These are phyloP conservation scores for Cercophora samala DNA, from an alignment of 495 filamentous ascomycete genomes.

Conservation along the genomic window DNA sequence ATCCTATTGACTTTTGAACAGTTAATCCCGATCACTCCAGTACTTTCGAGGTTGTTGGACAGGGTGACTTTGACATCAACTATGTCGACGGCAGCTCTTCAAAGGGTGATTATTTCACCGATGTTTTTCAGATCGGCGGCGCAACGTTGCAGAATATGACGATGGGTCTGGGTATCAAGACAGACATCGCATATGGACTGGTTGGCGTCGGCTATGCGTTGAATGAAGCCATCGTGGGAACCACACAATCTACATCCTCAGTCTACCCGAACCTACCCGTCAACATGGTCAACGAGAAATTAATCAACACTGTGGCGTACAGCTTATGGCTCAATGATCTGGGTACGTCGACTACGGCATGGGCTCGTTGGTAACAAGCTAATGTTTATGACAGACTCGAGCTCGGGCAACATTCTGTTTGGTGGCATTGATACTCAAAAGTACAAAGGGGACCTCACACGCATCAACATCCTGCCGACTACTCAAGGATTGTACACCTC, in stretches of 20 bases:
- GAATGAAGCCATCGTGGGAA: conserved; percentile 70
- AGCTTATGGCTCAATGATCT: conserved; percentile 87
- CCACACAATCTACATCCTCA: conserved; percentile 29
- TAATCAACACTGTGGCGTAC: conserved; percentile 81
- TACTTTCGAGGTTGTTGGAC: conserved; percentile 61
- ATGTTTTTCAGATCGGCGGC: conserved; percentile 70
- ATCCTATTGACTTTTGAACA: conserved; percentile 31
- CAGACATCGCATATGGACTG: conserved; percentile 71
- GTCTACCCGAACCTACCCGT: conserved; percentile 77
- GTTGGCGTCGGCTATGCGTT: conserved; percentile 80
- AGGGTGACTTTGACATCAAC: conserved; percentile 72
- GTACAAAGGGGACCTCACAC: conserved; percentile 69
- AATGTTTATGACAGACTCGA: conserved; percentile 29
- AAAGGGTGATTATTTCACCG: conserved; percentile 75
- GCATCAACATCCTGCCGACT: conserved; percentile 57
- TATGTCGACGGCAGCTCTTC: conserved; percentile 83
- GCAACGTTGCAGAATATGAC: conserved; percentile 64
- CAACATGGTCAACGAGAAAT: conserved; percentile 65
- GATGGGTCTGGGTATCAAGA: conserved; percentile 76
- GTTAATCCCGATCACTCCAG: conserved; percentile 63
- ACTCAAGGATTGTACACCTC: conserved; percentile 48
- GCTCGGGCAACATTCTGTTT: conserved; percentile 60
- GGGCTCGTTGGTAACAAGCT: not conserved
- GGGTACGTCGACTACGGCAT: conserved; percentile 29
- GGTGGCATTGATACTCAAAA: conserved; percentile 89